Evolutionary conservation across 2,329 filamentous ascomycete genomes (phyloP).

Genomic region (Fusarium sp.): DNA sequence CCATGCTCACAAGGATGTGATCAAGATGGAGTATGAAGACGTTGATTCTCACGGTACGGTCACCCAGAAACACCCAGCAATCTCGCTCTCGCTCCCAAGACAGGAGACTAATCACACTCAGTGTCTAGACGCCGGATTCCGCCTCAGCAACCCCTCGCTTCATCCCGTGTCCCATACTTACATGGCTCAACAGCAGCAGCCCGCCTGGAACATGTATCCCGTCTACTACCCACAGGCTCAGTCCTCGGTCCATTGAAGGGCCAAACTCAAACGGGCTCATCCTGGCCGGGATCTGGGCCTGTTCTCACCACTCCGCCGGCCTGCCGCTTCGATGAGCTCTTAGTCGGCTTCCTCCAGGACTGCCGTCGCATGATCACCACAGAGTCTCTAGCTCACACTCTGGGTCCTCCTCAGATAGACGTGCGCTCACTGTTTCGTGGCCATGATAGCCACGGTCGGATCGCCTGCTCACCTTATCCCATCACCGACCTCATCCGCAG

Average conservation of each 20-base stretch:
- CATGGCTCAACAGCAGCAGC: slow-evolving; percentile 43
- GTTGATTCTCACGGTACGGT: slow-evolving; percentile 46
- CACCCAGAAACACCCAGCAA: neutral
- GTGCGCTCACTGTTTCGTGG: slow-evolving; percentile 47
- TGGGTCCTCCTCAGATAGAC: slow-evolving; percentile 47
- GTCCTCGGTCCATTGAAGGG: slow-evolving; percentile 47
- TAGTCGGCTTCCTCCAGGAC: slow-evolving; percentile 49
- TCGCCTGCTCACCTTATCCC: slow-evolving; percentile 42
- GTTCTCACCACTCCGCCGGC: slow-evolving; percentile 44
- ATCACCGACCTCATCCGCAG: slow-evolving; percentile 45
- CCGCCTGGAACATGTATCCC: slow-evolving; percentile 48
- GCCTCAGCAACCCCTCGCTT: slow-evolving; percentile 43
- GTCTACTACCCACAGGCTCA: slow-evolving; percentile 48
- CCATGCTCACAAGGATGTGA: slow-evolving; percentile 50
- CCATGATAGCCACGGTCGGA: slow-evolving; percentile 30
- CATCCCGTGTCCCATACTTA: slow-evolving; percentile 38
- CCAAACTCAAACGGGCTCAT: slow-evolving; percentile 34
- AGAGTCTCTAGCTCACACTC: slow-evolving; percentile 42
- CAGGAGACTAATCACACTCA: slow-evolving; percentile 44
- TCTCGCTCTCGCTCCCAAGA: neutral
- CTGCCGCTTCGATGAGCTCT: slow-evolving; percentile 47
- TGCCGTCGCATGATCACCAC: slow-evolving; percentile 47
- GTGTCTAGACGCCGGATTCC: slow-evolving; percentile 46
- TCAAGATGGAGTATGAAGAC: slow-evolving; percentile 55
- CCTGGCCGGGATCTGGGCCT: slow-evolving; percentile 48